A percentile compares a stretch with the other conserved stretches of the same genome.
phyloP scores from a whole-genome alignment of 2,329 filamentous ascomycete genomes.

The Alternaria longipes region DNA sequence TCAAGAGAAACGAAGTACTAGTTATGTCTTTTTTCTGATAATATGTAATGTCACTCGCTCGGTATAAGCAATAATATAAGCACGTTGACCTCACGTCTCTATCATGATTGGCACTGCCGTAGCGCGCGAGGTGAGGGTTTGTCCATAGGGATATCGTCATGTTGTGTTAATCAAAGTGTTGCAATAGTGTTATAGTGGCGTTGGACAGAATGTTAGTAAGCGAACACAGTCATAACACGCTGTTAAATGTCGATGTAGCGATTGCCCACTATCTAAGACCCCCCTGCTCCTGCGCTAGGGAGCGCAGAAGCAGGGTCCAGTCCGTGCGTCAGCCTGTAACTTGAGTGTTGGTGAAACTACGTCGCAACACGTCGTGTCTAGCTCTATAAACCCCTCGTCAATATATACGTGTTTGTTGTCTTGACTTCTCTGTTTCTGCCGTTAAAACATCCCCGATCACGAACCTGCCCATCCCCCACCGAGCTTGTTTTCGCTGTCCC shows the following conservation, averaged over 20 bases:
- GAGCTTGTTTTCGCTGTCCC: neutral
- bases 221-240: too few species aligned
- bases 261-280: too few species aligned
- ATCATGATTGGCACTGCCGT: neutral
- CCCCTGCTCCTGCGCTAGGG: neutral
- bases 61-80: slow-evolving; percentile 22
- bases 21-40: slow-evolving; percentile 12
- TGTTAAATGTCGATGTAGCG: too few species aligned
- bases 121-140: too few species aligned
- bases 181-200: too few species aligned
- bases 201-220: too few species aligned
- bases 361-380: slow-evolving; percentile 12
- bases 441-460: neutral
- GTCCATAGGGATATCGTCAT: too few species aligned
- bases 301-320: neutral
- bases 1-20: slow-evolving; percentile 13
- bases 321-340: neutral
- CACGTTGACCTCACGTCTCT: slow-evolving; percentile 6
- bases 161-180: too few species aligned
- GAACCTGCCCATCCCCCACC: neutral
- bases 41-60: slow-evolving; percentile 33
- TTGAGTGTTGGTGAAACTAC: slow-evolving; percentile 14
- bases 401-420: neutral
- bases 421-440: neutral
- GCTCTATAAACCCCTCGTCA: neutral